Percentiles rank a stretch among this genome's conserved stretches.
These are phyloP conservation scores for Heliamphora pulchella DNA, from an alignment of 179 eudicot species.

Conservation along the genomic window DNA sequence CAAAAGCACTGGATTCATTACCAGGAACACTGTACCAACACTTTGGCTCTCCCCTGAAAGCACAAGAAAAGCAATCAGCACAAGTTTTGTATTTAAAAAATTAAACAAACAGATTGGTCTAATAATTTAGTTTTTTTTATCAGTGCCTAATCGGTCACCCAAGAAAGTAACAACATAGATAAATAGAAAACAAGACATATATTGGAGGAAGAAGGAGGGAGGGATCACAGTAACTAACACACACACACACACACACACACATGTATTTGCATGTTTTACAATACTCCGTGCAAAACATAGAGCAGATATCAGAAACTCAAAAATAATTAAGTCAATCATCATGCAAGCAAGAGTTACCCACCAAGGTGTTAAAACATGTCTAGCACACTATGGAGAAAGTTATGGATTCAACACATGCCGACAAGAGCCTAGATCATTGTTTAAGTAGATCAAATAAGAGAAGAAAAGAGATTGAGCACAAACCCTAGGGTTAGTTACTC, in stretches of 20 bases:
- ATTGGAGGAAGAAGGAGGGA: too few species aligned
- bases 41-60: conserved; percentile 98
- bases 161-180: background rate
- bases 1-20: conserved; percentile 75
- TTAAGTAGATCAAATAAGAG: too few species aligned
- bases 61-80: conserved; percentile 15
- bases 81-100: too few species aligned
- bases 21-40: conserved; percentile 99
- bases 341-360: background rate
- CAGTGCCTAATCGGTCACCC: background rate
- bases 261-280: background rate
- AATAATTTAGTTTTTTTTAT: background rate
- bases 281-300: background rate
- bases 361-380: background rate
- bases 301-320: background rate
- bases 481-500: too few species aligned
- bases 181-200: background rate
- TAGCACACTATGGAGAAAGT: background rate
- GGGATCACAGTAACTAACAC: too few species aligned
- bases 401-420: background rate
- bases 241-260: background rate
- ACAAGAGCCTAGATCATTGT: background rate
- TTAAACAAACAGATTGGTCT: too few species aligned
- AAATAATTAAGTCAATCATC: background rate
- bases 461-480: too few species aligned